Evolutionary conservation across 306 rosid genomes (phyloP), one percentile per base, ranked within the genome.

Genomic region (Quercus engelmannii): DNA sequence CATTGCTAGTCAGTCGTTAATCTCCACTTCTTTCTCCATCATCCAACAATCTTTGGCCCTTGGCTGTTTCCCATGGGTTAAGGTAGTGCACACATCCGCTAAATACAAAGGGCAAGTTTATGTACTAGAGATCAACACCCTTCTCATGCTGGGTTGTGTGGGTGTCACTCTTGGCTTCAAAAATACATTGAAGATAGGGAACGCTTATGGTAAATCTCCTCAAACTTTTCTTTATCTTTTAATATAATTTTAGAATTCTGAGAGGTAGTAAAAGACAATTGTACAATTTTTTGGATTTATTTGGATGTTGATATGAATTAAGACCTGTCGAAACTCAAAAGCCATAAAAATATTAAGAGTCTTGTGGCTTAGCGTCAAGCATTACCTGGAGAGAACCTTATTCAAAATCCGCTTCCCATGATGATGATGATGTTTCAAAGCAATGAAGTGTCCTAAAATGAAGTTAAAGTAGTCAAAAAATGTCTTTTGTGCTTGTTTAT

Each of bases 1-100:
- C 55, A 89, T 90, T 64, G 98, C 97, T 33, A 92, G 97, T 74
- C 96, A 94, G 86, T 89, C 98, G 17, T 82, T 94, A 90, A 94
- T 94, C 59, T 89, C 97, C 1, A 93, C 91, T 28, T 82, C 93
- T 11, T 94, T 94, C 82, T 92, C 97, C 3, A 86, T 92, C 58
- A 75, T 94, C 73, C 94, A 94, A 78, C 98, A 94, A 33, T 94
- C 97, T 0, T 80, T 91, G 21, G 74, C 97, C 21, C 55, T 92
- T 14, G 94, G 98, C 69, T 91, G 96, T 79, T 92, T 94, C 67
- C 98, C 97, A 33, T 83, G 91, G 1, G 98, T 93, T 61, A 83
- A 85, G 77, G 76, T 93, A 17, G 92, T 91, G 4, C 98, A 93
- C 31, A 93, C 98, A 52, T 93, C 98, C 0, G 3, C 87, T 35